Conservation (phyloP, 2,329 filamentous ascomycete genomes). For the Botryotinia narcissicola region DNA sequence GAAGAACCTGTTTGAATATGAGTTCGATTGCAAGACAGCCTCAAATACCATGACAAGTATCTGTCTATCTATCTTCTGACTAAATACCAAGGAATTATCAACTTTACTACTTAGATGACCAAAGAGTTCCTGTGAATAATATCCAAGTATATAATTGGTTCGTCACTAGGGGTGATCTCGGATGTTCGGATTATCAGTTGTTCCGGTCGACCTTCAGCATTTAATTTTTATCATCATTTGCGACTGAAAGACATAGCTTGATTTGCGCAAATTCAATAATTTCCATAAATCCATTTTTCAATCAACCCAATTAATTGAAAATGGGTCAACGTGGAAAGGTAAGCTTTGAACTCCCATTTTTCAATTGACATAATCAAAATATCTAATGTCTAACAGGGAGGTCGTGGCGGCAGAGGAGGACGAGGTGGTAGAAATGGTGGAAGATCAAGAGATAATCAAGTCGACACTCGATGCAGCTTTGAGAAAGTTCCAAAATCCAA, state of each 20-base stretch:
- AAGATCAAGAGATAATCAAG: slow-evolving; percentile 37
- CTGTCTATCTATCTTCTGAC: not conserved
- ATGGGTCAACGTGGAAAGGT: slow-evolving; percentile 39
- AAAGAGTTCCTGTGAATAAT: not conserved
- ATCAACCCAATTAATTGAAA: slow-evolving; percentile 7
- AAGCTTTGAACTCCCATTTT: slow-evolving; percentile 18
- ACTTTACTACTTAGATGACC: not conserved
- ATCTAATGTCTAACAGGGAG: slow-evolving; percentile 21
- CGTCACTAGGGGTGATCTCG: not conserved
- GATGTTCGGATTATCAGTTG: not conserved
- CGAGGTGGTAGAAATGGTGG: slow-evolving; percentile 31
- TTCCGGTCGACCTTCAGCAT: not conserved
- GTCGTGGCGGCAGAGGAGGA: slow-evolving; percentile 29
- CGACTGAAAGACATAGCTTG: not conserved
- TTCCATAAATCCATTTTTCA: not conserved
- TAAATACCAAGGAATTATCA: not conserved
- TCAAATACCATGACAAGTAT: accelerated
- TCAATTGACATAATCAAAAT: slow-evolving; percentile 6
- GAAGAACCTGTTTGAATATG: not conserved
- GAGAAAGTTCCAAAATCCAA: slow-evolving; percentile 71
- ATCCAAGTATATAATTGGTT: not conserved
- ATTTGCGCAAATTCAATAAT: slow-evolving; percentile 6
- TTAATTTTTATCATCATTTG: slow-evolving; percentile 18
- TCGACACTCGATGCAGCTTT: slow-evolving; percentile 46
- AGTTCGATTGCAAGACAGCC: not conserved